Evolutionary conservation across 495 filamentous ascomycete genomes (phyloP).

Genomic region (Pseudomonodictys pantanalensis): DNA sequence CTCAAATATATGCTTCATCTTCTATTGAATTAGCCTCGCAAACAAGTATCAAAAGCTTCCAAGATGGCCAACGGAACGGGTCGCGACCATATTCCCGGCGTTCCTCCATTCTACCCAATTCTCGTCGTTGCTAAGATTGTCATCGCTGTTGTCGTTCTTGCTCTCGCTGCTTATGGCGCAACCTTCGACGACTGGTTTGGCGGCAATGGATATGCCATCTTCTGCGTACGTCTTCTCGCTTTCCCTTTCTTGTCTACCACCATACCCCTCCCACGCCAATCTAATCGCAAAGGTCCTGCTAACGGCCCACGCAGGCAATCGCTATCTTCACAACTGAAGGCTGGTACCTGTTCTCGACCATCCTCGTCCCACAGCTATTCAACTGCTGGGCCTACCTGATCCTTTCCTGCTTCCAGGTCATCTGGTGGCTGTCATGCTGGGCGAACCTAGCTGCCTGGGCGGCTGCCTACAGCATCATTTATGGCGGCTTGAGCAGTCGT

Average conservation of each 20-base stretch:
- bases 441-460: slow-evolving; percentile 13
- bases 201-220: slow-evolving; percentile 9
- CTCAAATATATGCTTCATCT: too few species aligned
- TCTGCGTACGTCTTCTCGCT: slow-evolving; percentile 9
- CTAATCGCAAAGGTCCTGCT: too few species aligned
- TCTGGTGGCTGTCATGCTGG: slow-evolving; percentile 19
- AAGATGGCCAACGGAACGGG: background rate
- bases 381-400: slow-evolving; percentile 13
- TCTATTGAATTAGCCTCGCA: too few species aligned
- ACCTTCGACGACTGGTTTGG: slow-evolving; percentile 8
- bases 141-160: slow-evolving; percentile 8
- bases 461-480: background rate
- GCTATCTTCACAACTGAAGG: background rate
- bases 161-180: slow-evolving; percentile 1
- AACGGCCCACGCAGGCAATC: background rate
- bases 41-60: too few species aligned
- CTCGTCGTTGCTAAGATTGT: slow-evolving; percentile 1
- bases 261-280: background rate
- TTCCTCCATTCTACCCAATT: background rate
- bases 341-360: slow-evolving; percentile 8
- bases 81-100: slow-evolving; percentile 5
- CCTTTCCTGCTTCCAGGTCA: slow-evolving; percentile 7
- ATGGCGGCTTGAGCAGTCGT: background rate
- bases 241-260: too few species aligned
- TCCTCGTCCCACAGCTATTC: background rate